These are phyloP conservation scores for Aspergillus baeticus DNA, from an alignment of 495 filamentous ascomycete species.

Conservation along the genomic window DNA sequence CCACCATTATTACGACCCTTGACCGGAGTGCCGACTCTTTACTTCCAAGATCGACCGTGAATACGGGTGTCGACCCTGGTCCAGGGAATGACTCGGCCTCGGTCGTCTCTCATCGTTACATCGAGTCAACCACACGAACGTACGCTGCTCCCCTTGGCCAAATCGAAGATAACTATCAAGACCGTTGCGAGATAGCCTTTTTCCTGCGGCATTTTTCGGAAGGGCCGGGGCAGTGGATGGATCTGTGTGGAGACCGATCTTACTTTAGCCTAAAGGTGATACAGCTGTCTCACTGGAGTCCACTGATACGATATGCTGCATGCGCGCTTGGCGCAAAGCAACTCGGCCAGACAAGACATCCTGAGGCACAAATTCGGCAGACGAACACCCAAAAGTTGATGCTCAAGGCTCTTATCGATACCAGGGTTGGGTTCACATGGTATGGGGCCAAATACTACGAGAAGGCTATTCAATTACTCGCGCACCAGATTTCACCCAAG, in stretches of 20 bases:
- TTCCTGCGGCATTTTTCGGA: constrained; percentile 23
- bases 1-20: too few relatives aligned
- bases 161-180: constrained; percentile 13
- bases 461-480: constrained; percentile 23
- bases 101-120: too few relatives aligned
- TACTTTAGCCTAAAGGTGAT: constrained; percentile 20
- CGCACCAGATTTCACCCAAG: constrained; percentile 14
- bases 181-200: constrained; percentile 19
- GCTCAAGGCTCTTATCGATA: constrained; percentile 7
- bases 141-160: background rate
- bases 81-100: too few relatives aligned
- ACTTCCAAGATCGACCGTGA: too few relatives aligned
- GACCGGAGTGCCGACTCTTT: too few relatives aligned
- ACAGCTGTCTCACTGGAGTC: constrained; percentile 8
- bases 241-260: constrained; percentile 12
- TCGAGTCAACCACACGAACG: too few relatives aligned
- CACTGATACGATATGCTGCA: constrained; percentile 21
- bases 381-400: constrained; percentile 2
- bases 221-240: constrained; percentile 19
- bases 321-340: constrained; percentile 24
- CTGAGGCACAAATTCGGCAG: constrained; percentile 5
- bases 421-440: constrained; percentile 22
- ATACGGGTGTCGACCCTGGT: too few relatives aligned
- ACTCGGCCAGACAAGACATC: constrained; percentile 19
- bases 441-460: constrained; percentile 28